Percentiles rank a stretch among this genome's conserved stretches.
phyloP scores from a whole-genome alignment of 1,139 yeast species.

The Hyphopichia pseudoburtonii region DNA sequence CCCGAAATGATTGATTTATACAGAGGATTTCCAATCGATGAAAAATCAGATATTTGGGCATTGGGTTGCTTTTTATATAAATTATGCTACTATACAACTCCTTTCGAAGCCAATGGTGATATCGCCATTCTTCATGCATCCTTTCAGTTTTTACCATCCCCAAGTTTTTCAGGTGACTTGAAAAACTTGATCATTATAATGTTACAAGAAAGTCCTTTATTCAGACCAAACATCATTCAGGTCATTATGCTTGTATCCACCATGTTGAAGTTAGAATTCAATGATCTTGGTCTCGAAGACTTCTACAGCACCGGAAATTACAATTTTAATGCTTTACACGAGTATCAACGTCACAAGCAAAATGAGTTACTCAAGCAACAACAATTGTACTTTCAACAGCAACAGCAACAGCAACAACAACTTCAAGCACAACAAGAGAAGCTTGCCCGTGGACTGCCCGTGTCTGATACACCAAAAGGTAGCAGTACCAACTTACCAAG shows the following conservation, averaged over 20 bases:
- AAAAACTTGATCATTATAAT: slow-evolving; percentile 76
- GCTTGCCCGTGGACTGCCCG: neutral
- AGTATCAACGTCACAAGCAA: slow-evolving; percentile 43
- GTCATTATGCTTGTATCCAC: slow-evolving; percentile 38
- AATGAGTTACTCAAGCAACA: slow-evolving; percentile 37
- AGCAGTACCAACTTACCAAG: neutral
- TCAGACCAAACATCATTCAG: slow-evolving; percentile 87
- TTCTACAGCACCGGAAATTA: slow-evolving; percentile 40
- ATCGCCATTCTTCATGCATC: slow-evolving; percentile 69
- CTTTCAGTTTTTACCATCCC: slow-evolving; percentile 57
- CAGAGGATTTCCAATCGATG: slow-evolving; percentile 67
- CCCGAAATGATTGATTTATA: slow-evolving; percentile 82
- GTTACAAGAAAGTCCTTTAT: slow-evolving; percentile 75
- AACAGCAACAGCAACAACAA: slow-evolving; percentile 11
- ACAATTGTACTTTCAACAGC: slow-evolving; percentile 35
- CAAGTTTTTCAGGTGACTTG: slow-evolving; percentile 59
- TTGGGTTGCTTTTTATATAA: slow-evolving; percentile 76
- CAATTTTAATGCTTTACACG: slow-evolving; percentile 47
- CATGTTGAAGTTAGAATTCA: slow-evolving; percentile 31
- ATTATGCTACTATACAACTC: slow-evolving; percentile 77
- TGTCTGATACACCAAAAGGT: neutral
- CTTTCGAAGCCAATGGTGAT: slow-evolving; percentile 76
- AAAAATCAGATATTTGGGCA: slow-evolving; percentile 83
- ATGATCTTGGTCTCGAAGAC: slow-evolving; percentile 31
- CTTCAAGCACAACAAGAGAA: slow-evolving; percentile 6